Base-by-base conservation (phyloP, 192 early-diverging fungal genomes). In the Spizellomyces sp. region DNA sequence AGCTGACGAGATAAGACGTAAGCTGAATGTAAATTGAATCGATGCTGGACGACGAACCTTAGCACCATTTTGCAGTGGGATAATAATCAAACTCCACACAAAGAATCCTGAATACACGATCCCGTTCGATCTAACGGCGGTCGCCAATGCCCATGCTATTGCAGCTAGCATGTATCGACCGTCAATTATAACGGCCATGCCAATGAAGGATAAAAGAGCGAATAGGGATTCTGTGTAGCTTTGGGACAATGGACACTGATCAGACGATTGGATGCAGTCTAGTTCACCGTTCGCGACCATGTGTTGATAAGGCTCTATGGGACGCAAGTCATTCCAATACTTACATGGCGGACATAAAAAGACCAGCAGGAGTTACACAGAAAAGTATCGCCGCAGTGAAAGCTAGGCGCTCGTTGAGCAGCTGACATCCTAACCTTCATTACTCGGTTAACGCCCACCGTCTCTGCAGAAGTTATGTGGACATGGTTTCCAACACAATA, bases 271-370 rank as follows among this genome's bases (percentile, higher is more conserved):
- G 2, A 36, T 55, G n/a, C 47, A 62, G n/a, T 36, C 27, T 36
- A 36, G 27, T 2, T 36, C 27, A 36, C 27, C 27, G 27, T 36
- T 36, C 27, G 1, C 27, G 27, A 36, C 27, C 27, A 36, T 36
- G 27, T 36, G 27, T 36, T 36, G 27, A 36, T 36, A 36, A 36
- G 27, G 27, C 27, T 36, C 27, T 36, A 36, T 36, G 27, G 1
- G 27, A 36, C 27, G 3, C 27, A 36, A 0, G 3, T 36, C 27
- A 36, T 36, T 36, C 27, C 27, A 36, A n/a, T 21, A 71, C 60
- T 36, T 74, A 94, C 71, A 93, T 84, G 5, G 93, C 80, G 12
- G 95, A 93, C 89, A 96, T 90, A 69, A 98, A 96, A 59, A 94
- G 85, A 10, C 86, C 86, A 8, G 93, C 86, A 6, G 94, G 94